A percentile compares a stretch with the other conserved stretches of the same genome.
These are phyloP conservation scores for Phytophthora boehmeriae DNA, from an alignment of 352 stramenopile species.

Conservation along the genomic window DNA sequence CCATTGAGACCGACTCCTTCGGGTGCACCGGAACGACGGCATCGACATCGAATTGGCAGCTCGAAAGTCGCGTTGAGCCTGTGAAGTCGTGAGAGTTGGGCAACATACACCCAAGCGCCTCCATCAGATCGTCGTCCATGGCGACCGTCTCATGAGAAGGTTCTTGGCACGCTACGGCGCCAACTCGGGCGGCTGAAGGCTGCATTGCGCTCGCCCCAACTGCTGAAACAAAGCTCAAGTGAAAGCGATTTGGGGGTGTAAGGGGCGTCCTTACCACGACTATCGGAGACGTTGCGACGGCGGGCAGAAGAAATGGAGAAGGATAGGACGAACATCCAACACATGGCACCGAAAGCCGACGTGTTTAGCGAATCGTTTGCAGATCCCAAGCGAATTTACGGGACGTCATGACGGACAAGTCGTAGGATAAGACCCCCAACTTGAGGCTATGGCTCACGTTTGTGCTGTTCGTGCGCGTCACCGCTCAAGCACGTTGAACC, in stretches of 20 bases:
- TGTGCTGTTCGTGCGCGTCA: too few relatives aligned
- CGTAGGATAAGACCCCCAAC: too few relatives aligned
- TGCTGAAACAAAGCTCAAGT: not conserved
- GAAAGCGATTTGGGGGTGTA: not conserved
- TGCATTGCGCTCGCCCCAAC: not conserved
- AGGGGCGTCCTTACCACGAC: not conserved
- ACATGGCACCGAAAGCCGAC: not conserved
- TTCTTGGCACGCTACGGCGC: not conserved
- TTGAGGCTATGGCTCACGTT: too few relatives aligned
- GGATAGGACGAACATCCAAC: not conserved
- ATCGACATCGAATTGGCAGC: slow-evolving; percentile 1
- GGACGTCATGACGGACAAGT: not conserved
- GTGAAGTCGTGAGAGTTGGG: slow-evolving; percentile 12
- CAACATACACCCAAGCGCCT: slow-evolving; percentile 28
- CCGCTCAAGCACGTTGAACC: too few relatives aligned
- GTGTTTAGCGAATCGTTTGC: not conserved
- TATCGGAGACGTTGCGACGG: not conserved
- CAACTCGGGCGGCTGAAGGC: not conserved
- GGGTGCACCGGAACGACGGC: not conserved
- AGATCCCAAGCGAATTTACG: not conserved
- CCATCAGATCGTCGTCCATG: slow-evolving; percentile 29
- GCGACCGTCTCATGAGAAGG: not conserved
- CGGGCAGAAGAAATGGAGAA: not conserved
- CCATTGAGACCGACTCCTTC: slow-evolving; percentile 1
- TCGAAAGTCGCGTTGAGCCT: slow-evolving; percentile 5